A percentile compares a stretch with the other conserved stretches of the same genome.
phyloP scores from a whole-genome alignment of 257 asterid genomes.

The Solanum paucissectum region DNA sequence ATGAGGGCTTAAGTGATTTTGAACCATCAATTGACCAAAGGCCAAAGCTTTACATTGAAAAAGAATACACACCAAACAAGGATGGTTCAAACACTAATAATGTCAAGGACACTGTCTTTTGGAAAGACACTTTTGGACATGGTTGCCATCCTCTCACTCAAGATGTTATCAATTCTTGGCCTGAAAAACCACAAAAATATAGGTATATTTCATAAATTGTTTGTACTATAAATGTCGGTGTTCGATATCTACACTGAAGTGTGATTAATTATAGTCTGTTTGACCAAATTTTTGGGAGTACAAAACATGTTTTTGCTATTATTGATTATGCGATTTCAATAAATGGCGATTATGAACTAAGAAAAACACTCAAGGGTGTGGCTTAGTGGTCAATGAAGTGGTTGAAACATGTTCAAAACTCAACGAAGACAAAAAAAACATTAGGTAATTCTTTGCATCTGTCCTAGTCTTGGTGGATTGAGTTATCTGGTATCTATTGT shows the following conservation, averaged over 20 bases:
- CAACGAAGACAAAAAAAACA: too few species aligned
- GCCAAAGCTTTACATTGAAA: not conserved
- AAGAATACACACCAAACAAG: not conserved
- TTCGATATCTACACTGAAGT: not conserved
- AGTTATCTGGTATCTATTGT: too few species aligned
- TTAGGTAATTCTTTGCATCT: not conserved
- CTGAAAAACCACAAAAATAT: constrained; percentile 4
- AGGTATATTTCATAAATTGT: not conserved
- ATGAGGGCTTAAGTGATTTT: not conserved
- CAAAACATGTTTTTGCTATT: rapidly evolving
- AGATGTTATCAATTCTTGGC: not conserved
- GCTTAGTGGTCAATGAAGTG: not conserved
- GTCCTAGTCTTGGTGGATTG: too few species aligned
- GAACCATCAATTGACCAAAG: not conserved
- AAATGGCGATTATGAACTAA: too few species aligned
- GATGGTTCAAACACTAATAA: not conserved
- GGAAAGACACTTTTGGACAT: constrained; percentile 3
- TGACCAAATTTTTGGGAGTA: rapidly evolving
- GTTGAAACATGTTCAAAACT: not conserved
- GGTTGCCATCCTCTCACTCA: not conserved
- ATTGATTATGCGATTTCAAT: too few species aligned
- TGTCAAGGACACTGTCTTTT: not conserved
- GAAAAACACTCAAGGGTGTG: rapidly evolving
- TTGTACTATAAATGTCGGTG: not conserved
- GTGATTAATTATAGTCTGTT: not conserved